Base-by-base conservation (phyloP, 148 eudicot genomes). In the Camellia lanceoleosa region DNA sequence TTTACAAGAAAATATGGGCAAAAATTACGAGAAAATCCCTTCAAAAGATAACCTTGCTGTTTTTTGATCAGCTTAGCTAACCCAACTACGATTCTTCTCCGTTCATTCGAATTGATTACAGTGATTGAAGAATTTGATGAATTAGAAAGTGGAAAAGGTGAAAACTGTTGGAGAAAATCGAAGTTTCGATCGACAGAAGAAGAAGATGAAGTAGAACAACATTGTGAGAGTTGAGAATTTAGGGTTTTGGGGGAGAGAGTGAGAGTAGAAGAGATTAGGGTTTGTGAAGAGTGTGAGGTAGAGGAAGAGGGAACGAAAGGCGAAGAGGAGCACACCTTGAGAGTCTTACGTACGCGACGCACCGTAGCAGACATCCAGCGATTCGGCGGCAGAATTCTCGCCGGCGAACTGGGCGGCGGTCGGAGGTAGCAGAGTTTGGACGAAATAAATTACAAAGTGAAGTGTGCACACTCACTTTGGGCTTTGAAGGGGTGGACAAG, bases 1-100 rank as follows among this genome's bases (percentile, higher is more conserved):
- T 92, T 54, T 9, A 87, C 92, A 15, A 96, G 90, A 13, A 76
- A 80, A 88, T 80, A 72, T 1, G 99, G 95, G 82, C 92, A 89
- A 82, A 96, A 96, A 6, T 66, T 70, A 23, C 75, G 65, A 3
- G 97, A 88, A 77, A 93, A 91, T 1, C 74, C 79, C 73, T 77
- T 75, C 58, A 96, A 82, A 19, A 86, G 19, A 66, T 80, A 69
- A 46, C 82, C 73, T 19, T 91, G 44, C 10, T 78, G 68, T 19
- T 68, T 42, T 79, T 92, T 92, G 4, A 92, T 88, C 82, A 92
- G 82, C 69, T 70, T 89, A 1, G 83, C 85, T 73, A 96, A 71
- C 30, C 91, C 98, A 47, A 93, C 76, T 20, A 81, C 47, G 3
- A 96, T 75, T 58, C 78, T 83, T 74, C 89, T 91, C 77, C 89